Base-by-base conservation (phyloP, 257 asterid genomes). In the Ilex asprella region DNA sequence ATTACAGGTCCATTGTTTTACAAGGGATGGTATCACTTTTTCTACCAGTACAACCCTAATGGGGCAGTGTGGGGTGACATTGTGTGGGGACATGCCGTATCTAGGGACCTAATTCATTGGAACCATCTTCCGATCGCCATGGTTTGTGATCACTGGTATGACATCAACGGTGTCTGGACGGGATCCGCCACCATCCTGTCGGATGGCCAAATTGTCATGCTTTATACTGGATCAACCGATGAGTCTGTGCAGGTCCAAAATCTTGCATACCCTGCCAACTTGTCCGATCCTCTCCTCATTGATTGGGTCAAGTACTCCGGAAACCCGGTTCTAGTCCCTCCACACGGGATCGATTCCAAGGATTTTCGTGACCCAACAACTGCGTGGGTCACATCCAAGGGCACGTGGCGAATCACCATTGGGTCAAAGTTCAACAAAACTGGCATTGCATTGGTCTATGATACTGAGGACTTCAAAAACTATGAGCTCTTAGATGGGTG, bases 41-140 rank as follows among this genome's bases (percentile, higher is more conserved):
- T 53, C 57, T 53, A 53, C 57, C 57, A 53, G 57, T 53, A 53
- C 30, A 53, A 53, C 57, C 57, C 57, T 15, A 3, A n/a, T 53
- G 57, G 30, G 7, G 57, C 57, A 15, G 57, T 53, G 11, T 53
- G 57, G 57, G 57, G 57, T 14, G 15, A n/a, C 57, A 53, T 53
- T 21, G 57, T 53, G 9, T 53, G 57, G 57, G 57, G 57, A 10
- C 57, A 53, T 21, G 57, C 57, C 5, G 57, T 53, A 14, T 53
- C 57, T 2, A 53, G 15, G 30, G 57, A 53, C 57, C 27, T 53
- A 10, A 53, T 53, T 14, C 30, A 53, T 5, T 53, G 57, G 57
- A 10, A 6, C 27, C 57, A 53, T 10, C 57, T 53, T 21, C 57
- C 57, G 6, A 53, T 53, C 2, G 57, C 57, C 10, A 53, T 53